Conservation (phyloP, 2,329 filamentous ascomycete genomes). For the Phialemoniopsis sp. region DNA sequence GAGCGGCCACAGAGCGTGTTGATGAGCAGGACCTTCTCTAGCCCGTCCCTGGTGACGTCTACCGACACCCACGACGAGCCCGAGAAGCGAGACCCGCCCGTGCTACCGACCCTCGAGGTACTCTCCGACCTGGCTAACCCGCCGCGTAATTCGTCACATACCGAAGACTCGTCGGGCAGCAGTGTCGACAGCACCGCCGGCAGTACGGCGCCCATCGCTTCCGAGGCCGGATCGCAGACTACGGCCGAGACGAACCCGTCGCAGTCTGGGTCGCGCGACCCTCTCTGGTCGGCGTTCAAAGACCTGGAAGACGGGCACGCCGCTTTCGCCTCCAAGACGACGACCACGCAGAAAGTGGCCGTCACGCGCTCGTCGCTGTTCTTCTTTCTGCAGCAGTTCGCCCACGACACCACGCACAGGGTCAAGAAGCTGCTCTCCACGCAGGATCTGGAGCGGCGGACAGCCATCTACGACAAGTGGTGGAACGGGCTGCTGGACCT, state of each 20-base stretch:
- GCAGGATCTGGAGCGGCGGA: constrained; percentile 78
- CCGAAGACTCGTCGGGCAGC: constrained; percentile 15
- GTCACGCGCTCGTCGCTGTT: constrained; percentile 69
- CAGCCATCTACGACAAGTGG: constrained; percentile 83
- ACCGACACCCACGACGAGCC: neutral
- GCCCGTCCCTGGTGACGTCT: neutral
- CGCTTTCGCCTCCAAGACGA: constrained; percentile 68
- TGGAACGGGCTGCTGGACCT: constrained; percentile 81
- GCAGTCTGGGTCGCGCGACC: too few species aligned
- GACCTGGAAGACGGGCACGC: constrained; percentile 43
- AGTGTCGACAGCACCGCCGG: constrained; percentile 10
- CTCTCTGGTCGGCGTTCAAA: constrained; percentile 41
- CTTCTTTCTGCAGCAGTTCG: constrained; percentile 72
- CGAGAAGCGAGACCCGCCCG: constrained; percentile 7
- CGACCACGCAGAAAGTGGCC: constrained; percentile 64
- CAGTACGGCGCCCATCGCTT: constrained; percentile 29
- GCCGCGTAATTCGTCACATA: constrained; percentile 15
- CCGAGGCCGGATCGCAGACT: constrained; percentile 22
- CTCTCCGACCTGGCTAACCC: too few species aligned
- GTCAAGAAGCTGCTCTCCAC: constrained; percentile 51
- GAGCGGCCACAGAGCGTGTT: constrained; percentile 32
- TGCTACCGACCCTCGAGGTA: constrained; percentile 1
- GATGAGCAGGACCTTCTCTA: neutral
- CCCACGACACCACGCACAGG: constrained; percentile 61
- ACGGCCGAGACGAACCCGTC: constrained; percentile 36